Percentiles rank a stretch among this genome's conserved stretches.
These are phyloP conservation scores for Lentinula guzmanii DNA, from an alignment of 768 basidiomycete species.

Conservation along the genomic window DNA sequence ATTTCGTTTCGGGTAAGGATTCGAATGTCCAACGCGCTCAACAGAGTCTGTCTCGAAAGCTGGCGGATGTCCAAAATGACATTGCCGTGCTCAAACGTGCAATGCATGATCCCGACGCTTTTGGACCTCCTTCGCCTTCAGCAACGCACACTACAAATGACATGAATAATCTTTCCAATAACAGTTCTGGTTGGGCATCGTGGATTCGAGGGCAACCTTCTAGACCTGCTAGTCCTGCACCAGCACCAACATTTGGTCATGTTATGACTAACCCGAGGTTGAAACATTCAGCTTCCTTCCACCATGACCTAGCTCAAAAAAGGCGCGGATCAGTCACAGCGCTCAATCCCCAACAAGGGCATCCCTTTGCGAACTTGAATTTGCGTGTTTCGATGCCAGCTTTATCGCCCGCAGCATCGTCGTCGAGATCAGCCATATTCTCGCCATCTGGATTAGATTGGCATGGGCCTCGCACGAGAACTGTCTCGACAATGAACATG, in stretches of 20 bases:
- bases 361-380: slow-evolving; percentile 40
- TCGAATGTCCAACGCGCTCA: slow-evolving; percentile 37
- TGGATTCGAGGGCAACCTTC: slow-evolving; percentile 38
- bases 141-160: slow-evolving; percentile 6
- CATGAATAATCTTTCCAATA: slow-evolving; percentile 9
- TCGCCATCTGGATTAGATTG: slow-evolving; percentile 9
- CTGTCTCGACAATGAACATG: slow-evolving; percentile 59
- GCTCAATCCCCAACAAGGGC: slow-evolving; percentile 12
- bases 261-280: slow-evolving; percentile 63
- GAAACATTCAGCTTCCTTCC: slow-evolving; percentile 37
- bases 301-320: neutral
- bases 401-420: neutral
- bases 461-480: slow-evolving; percentile 32
- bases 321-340: slow-evolving; percentile 18
- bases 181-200: slow-evolving; percentile 46
- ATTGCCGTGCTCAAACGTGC: slow-evolving; percentile 62
- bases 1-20: slow-evolving; percentile 53
- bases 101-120: slow-evolving; percentile 37
- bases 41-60: slow-evolving; percentile 47
- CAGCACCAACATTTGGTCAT: slow-evolving; percentile 59
- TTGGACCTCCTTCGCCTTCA: slow-evolving; percentile 9
- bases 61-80: slow-evolving; percentile 73
- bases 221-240: slow-evolving; percentile 33
- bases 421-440: slow-evolving; percentile 1
- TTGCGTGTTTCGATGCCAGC: slow-evolving; percentile 58